A percentile compares a stretch with the other conserved stretches of the same genome.
Evolutionary conservation across 768 basidiomycete species (phyloP).

Genomic region (Mycena galopus): DNA sequence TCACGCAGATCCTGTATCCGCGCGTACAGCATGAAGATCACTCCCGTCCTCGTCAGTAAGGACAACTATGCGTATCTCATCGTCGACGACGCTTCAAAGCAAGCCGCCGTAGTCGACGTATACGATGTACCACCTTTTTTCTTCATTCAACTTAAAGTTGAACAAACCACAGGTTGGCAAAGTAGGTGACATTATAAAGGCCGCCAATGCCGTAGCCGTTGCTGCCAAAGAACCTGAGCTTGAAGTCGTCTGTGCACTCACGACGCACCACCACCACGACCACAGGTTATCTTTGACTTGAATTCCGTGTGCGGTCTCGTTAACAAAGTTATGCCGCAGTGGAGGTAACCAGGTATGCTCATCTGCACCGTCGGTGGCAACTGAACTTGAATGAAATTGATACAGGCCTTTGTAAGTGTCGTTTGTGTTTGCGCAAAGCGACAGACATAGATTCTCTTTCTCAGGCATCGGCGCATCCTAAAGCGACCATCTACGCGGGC

Average conservation of each 20-base stretch:
- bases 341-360: conserved; percentile 81
- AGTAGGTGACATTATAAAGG: too few species aligned
- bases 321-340: too few species aligned
- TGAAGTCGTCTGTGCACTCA: conserved; percentile 78
- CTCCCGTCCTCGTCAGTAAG: conserved; percentile 82
- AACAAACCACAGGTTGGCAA: conserved; percentile 81
- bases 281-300: too few species aligned
- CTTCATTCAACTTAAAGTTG: conserved; percentile 74
- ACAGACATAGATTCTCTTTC: neutral
- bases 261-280: conserved; percentile 94
- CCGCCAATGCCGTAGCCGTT: too few species aligned
- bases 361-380: neutral
- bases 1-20: conserved; percentile 38
- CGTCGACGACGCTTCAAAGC: conserved; percentile 74
- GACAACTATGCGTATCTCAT: conserved; percentile 92
- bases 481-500: conserved; percentile 83
- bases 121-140: conserved; percentile 77
- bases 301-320: too few species aligned
- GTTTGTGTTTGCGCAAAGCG: conserved; percentile 2
- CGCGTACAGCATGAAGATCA: conserved; percentile 70
- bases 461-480: conserved; percentile 59
- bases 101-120: conserved; percentile 85
- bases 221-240: conserved; percentile 75
- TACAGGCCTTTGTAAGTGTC: conserved; percentile 65
- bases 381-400: conserved; percentile 2